phyloP scores from a whole-genome alignment of 208 protist species.

The Angomonas ambiguus region DNA sequence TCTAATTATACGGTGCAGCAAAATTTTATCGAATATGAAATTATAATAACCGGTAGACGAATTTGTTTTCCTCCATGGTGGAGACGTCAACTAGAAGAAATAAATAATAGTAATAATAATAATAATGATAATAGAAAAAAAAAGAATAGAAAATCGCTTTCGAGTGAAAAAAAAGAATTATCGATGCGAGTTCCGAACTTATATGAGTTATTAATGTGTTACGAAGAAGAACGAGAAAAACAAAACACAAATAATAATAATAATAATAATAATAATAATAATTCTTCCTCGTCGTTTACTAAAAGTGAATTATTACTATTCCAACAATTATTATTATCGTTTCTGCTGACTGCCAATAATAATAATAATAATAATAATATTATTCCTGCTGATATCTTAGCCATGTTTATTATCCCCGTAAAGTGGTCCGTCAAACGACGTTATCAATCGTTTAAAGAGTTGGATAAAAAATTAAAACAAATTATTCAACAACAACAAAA shows the following conservation, averaged over 20 bases:
- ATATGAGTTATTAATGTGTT: too few relatives aligned
- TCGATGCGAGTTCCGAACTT: too few relatives aligned
- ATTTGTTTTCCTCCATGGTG: neutral
- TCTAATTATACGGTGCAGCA: neutral
- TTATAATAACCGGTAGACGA: neutral
- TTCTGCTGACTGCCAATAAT: too few relatives aligned
- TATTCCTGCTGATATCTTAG: too few relatives aligned
- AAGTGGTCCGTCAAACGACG: slow-evolving; percentile 68
- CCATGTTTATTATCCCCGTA: neutral
- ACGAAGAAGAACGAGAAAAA: too few relatives aligned
- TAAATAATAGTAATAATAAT: slow-evolving; percentile 1
- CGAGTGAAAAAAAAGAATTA: too few relatives aligned
- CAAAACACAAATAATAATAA: too few relatives aligned
- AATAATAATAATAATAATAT: too few relatives aligned
- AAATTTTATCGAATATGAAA: neutral
- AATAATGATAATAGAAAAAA: neutral
- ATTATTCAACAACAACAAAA: neutral
- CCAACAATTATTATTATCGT: neutral
- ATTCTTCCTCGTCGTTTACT: neutral
- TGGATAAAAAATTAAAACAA: slow-evolving; percentile 56
- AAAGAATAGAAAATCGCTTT: neutral
- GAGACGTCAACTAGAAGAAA: neutral
- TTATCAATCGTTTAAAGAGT: slow-evolving; percentile 79
- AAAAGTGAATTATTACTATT: neutral
- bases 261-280: too few relatives aligned